phyloP scores from a whole-genome alignment of 208 protist species.

The Trypanosoma scelopori region DNA sequence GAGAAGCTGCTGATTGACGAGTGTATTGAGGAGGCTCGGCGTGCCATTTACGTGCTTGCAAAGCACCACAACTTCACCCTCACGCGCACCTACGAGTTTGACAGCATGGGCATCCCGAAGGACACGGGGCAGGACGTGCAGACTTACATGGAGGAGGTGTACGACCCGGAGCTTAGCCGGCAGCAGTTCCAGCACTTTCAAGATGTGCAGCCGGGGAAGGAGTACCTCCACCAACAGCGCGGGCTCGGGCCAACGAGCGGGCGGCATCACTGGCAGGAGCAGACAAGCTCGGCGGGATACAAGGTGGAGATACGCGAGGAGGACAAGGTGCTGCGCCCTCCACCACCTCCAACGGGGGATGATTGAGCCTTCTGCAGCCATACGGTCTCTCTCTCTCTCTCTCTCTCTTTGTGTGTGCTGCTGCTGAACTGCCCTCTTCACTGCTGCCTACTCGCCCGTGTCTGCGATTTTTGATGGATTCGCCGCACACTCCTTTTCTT shows the following conservation, averaged over 20 bases:
- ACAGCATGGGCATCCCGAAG: slow-evolving; percentile 80
- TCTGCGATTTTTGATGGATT: no score
- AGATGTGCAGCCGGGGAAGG: slow-evolving; percentile 76
- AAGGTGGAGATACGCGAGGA: slow-evolving; percentile 80
- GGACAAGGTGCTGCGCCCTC: slow-evolving; percentile 75
- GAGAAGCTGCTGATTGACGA: slow-evolving; percentile 90
- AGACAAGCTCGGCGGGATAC: slow-evolving; percentile 49
- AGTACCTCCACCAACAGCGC: slow-evolving; percentile 66
- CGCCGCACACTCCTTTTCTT: no score
- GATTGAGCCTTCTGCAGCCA: not conserved
- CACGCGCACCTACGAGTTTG: slow-evolving; percentile 81
- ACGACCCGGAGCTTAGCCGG: slow-evolving; percentile 83
- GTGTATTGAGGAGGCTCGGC: slow-evolving; percentile 83
- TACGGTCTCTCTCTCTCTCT: not conserved
- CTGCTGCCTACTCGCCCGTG: no score
- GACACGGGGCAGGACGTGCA: slow-evolving; percentile 91
- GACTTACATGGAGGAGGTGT: slow-evolving; percentile 92
- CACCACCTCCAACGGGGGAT: slow-evolving; percentile 52
- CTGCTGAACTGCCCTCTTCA: no score
- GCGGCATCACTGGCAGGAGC: slow-evolving; percentile 67
- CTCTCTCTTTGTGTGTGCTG: not conserved
- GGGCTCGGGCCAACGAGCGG: slow-evolving; percentile 66
- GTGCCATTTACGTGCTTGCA: slow-evolving; percentile 77
- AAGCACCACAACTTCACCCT: slow-evolving; percentile 85
- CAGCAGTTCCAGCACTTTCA: slow-evolving; percentile 86